Conservation (phyloP, 352 stramenopile genomes). For the Phytophthora niederhauseri region DNA sequence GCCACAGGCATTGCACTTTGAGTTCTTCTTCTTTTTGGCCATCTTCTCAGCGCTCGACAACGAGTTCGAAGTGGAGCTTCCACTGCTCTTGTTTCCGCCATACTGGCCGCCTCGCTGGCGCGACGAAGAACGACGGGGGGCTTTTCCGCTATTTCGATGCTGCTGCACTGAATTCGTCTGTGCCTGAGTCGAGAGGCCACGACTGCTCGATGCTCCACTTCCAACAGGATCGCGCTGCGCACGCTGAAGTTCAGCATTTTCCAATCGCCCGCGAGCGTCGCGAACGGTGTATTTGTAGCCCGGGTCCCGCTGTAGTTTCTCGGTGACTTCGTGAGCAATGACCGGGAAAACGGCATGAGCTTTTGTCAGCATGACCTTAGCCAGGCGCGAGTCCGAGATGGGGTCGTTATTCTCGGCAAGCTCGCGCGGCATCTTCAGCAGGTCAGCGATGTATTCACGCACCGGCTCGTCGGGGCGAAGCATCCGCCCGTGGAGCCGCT, state of each 20-base stretch:
- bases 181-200: neutral
- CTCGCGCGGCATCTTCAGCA: neutral
- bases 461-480: neutral
- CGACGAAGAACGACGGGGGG: neutral
- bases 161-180: neutral
- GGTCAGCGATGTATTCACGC: neutral
- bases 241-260: neutral
- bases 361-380: neutral
- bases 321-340: neutral
- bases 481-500: neutral
- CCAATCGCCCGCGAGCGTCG: neutral
- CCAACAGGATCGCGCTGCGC: neutral
- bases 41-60: neutral
- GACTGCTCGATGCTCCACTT: neutral
- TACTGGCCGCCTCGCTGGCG: neutral
- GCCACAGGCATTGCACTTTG: neutral
- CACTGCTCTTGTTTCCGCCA: neutral
- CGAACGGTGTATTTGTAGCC: neutral
- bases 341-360: neutral
- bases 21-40: neutral
- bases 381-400: neutral
- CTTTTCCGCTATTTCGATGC: neutral
- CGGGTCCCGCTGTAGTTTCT: neutral
- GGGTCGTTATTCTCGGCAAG: neutral
- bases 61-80: neutral